A percentile compares a stretch with the other conserved stretches of the same genome.
phyloP scores from a whole-genome alignment of 2,329 filamentous ascomycete species.

The Leptographium galeiforme region DNA sequence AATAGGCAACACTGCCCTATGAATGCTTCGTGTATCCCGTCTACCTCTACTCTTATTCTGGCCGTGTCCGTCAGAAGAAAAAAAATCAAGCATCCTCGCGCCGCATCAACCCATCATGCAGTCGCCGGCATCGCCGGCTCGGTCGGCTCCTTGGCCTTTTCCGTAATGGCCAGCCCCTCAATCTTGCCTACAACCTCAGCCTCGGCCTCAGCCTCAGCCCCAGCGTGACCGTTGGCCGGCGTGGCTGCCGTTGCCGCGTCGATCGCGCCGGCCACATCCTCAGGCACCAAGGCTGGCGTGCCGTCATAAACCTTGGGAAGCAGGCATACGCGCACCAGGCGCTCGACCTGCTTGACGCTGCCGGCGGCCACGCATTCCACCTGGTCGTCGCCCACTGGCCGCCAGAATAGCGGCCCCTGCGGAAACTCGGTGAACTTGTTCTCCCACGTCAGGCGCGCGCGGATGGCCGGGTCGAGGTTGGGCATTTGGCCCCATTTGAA shows the following conservation, averaged over 20 bases:
- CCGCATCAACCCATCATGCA: background rate
- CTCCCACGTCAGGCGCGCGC: conserved; percentile 37
- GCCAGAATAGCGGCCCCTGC: conserved; percentile 44
- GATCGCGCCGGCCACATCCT: conserved; percentile 1
- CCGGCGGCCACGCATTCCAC: conserved; percentile 43
- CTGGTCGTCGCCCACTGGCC: conserved; percentile 28
- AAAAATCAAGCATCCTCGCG: too few species aligned
- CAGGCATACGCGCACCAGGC: conserved; percentile 35
- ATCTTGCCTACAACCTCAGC: background rate
- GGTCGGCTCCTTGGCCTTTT: conserved; percentile 3
- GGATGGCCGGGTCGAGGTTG: conserved; percentile 51
- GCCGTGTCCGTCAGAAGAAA: too few species aligned
- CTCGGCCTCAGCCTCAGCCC: background rate
- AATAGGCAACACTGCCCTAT: too few species aligned
- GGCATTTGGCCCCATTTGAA: conserved; percentile 68
- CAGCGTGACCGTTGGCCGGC: conserved; percentile 1
- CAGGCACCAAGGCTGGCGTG: conserved; percentile 2
- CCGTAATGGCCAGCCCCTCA: conserved; percentile 5
- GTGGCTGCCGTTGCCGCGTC: background rate
- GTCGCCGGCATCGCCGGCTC: background rate
- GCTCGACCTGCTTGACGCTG: conserved; percentile 27
- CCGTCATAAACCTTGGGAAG: conserved; percentile 28
- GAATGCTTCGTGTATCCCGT: too few species aligned
- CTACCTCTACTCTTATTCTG: too few species aligned
- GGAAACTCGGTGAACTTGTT: conserved; percentile 40